Base-by-base conservation (phyloP, 768 basidiomycete species). In the Calocybe indica region DNA sequence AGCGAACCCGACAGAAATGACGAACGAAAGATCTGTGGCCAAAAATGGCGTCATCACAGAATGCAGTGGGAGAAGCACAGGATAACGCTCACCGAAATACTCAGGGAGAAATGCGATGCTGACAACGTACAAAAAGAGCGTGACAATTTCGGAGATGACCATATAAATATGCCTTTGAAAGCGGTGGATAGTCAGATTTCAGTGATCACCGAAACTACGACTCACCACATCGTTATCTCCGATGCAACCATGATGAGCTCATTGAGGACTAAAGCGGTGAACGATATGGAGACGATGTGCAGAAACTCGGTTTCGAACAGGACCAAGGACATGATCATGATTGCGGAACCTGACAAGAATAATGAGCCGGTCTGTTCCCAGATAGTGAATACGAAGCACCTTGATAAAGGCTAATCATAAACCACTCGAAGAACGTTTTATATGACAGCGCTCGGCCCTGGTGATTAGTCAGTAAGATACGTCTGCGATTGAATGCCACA, bases 211-310 rank as follows among this genome's bases (percentile, higher is more conserved):
- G 29, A 13, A 9, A 41, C 54, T 36, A 35, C n/a, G 12, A 7
- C 71, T 47, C 57, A 91, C 95, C 95, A 99, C 52, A 91, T 97
- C 3, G 94, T 98, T 50, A 98, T 93, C 67, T 98, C 94, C 55
- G 98, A 66, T 2, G 94, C 93, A 40, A 98, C 96, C 96, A 98
- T 99, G 67, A 98, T 92, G 43, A 99, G 80, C 62, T 98, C 96
- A 62, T 99, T 99, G 29, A 98, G 72, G 53, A 99, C 82, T 48
- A 98, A 74, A 1, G 96, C 91, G 1, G 94, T 96, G 63, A 96
- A 99, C 0, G 96, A 98, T 55, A 98, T 99, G 13, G 95, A 87
- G 30, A 99, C 96, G 51, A 99, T 97, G 62, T 98, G 96, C 55
- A 98, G 66, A 66, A 98, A 98, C 59, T 99, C 94, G 45, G 80